These are phyloP conservation scores for Russula foetens DNA, from an alignment of 768 basidiomycete species.

Conservation along the genomic window DNA sequence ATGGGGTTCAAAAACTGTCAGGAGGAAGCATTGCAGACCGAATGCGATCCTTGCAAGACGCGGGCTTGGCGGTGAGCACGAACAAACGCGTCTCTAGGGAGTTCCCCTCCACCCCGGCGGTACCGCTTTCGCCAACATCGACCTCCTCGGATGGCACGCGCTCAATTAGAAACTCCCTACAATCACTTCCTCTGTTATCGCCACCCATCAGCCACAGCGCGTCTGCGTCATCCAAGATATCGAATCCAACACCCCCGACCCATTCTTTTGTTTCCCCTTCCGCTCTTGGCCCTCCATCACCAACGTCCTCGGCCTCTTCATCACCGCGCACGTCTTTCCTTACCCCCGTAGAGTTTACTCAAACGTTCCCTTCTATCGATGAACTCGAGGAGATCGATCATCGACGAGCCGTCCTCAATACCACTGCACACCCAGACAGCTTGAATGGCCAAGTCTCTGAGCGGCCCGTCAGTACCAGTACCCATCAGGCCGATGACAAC, in stretches of 20 bases:
- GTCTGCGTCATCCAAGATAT: constrained; percentile 23
- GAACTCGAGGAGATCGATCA: constrained; percentile 55
- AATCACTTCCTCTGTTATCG: constrained; percentile 18
- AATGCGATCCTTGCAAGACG: constrained; percentile 63
- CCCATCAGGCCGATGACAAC: constrained; percentile 18
- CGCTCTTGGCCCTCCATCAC: constrained; percentile 69
- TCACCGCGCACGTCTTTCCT: constrained; percentile 40
- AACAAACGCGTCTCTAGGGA: constrained; percentile 55
- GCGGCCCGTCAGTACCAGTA: constrained; percentile 24
- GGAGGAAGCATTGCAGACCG: constrained; percentile 79
- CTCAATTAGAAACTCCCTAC: constrained; percentile 17
- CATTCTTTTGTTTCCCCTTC: constrained; percentile 65
- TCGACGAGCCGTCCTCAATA: constrained; percentile 42
- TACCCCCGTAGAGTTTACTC: constrained; percentile 49
- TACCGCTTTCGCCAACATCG: constrained; percentile 28
- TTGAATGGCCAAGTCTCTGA: constrained; percentile 16
- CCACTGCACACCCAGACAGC: constrained; percentile 29
- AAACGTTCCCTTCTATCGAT: constrained; percentile 70
- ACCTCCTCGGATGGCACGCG: constrained; percentile 22
- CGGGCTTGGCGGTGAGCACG: constrained; percentile 49
- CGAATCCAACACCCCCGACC: constrained; percentile 23
- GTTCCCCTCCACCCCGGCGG: constrained; percentile 31
- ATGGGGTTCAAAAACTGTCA: constrained; percentile 27
- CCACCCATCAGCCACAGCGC: constrained; percentile 21
- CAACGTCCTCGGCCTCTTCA: constrained; percentile 59